phyloP scores from a whole-genome alignment of 129 eudicot species.

The Dittrichia graveolens region DNA sequence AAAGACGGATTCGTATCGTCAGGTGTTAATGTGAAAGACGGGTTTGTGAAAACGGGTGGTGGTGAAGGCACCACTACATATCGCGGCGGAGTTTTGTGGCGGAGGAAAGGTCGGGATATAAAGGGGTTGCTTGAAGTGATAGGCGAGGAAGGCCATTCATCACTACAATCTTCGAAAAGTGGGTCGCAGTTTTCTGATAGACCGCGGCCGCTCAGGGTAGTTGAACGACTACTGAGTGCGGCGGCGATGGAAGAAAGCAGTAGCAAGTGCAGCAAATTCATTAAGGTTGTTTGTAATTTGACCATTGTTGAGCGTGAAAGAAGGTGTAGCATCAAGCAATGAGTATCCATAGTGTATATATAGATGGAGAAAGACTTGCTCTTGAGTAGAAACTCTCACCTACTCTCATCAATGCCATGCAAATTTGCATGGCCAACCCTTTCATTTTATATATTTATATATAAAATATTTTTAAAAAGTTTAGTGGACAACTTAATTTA shows the following conservation, averaged over 20 bases:
- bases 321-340: not conserved
- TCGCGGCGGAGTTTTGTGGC: slow-evolving; percentile 22
- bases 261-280: not conserved
- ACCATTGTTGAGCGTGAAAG: slow-evolving; percentile 16
- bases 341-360: slow-evolving; percentile 17
- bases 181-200: slow-evolving; percentile 45
- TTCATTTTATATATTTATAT: slow-evolving; percentile 5
- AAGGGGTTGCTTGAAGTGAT: slow-evolving; percentile 35
- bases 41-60: slow-evolving; percentile 30
- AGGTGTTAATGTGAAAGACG: slow-evolving; percentile 23
- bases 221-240: slow-evolving; percentile 12
- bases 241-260: slow-evolving; percentile 17
- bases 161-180: slow-evolving; percentile 43
- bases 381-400: not conserved
- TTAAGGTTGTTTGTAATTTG: slow-evolving; percentile 15
- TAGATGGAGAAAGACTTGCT: slow-evolving; percentile 5
- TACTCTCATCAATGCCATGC: slow-evolving; percentile 13
- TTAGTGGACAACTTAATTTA: not conserved
- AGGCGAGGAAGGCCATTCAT: slow-evolving; percentile 60
- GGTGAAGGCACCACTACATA: slow-evolving; percentile 17
- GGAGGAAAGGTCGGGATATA: slow-evolving; percentile 18
- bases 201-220: slow-evolving; percentile 26
- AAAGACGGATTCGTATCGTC: slow-evolving; percentile 23
- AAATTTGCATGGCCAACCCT: slow-evolving; percentile 35
- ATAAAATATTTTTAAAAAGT: not conserved